These are phyloP conservation scores for Glycyrrhiza uralensis DNA, from an alignment of 306 rosid species.

Conservation along the genomic window DNA sequence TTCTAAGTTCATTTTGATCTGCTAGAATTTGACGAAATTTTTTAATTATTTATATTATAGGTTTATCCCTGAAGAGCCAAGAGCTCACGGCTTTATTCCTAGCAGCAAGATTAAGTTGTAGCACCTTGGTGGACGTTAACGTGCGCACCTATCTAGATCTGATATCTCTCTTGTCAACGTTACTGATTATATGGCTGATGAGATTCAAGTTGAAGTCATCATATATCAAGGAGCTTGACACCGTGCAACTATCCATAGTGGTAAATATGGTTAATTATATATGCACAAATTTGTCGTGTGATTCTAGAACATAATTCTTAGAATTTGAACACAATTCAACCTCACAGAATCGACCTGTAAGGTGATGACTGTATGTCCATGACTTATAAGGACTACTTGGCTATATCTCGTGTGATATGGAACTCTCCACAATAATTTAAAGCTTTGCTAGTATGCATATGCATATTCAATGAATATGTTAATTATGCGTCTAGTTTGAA, in stretches of 20 bases:
- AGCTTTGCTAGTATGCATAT: no score
- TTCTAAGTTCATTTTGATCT: background rate
- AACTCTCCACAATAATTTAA: no score
- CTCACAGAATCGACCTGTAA: no score
- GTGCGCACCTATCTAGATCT: conserved; percentile 51
- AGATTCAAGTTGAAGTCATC: conserved; percentile 61
- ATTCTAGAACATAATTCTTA: no score
- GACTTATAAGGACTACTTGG: no score
- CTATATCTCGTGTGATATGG: no score
- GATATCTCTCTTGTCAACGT: conserved; percentile 45
- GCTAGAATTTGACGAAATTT: background rate
- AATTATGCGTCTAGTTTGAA: no score
- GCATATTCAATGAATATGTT: no score
- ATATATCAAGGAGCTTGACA: conserved; percentile 69
- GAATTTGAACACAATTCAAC: no score
- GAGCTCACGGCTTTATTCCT: conserved; percentile 71
- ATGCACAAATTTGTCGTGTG: no score
- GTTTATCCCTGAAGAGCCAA: conserved; percentile 70
- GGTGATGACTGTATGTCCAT: no score
- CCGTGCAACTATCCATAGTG: conserved; percentile 44
- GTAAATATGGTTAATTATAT: no score
- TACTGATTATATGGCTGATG: conserved; percentile 62
- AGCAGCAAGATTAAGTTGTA: conserved; percentile 40
- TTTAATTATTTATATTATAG: conserved; percentile 39
- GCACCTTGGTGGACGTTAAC: conserved; percentile 36